Conservation (phyloP, 1,284 basidiomycete genomes). For the Ceratobasidium sp. region DNA sequence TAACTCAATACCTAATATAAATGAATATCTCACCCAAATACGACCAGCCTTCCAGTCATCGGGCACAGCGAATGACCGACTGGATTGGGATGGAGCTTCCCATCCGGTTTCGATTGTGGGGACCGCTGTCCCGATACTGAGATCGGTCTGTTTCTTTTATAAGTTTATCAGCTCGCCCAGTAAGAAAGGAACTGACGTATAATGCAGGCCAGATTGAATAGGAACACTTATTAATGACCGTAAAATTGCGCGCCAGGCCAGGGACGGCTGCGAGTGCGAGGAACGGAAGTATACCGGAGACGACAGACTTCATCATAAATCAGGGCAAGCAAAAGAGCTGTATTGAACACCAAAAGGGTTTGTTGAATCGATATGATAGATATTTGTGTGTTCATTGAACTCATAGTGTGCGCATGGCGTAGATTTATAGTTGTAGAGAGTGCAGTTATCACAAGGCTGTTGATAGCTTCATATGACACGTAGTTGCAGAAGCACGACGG, state of each 20-base stretch:
- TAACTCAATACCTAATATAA: no score
- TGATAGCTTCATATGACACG: no score
- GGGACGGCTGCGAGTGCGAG: conserved; percentile 43
- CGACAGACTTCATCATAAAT: conserved; percentile 33
- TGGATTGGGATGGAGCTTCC: conserved; percentile 27
- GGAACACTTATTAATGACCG: conserved; percentile 43
- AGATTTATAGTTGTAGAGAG: no score
- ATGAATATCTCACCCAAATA: conserved; percentile 39
- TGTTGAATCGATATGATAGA: no score
- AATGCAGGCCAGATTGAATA: conserved; percentile 42
- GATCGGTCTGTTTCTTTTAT: conserved; percentile 40
- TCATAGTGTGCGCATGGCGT: no score
- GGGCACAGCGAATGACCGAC: conserved; percentile 25
- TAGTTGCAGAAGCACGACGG: no score
- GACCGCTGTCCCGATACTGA: conserved; percentile 42
- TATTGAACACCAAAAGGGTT: conserved; percentile 2
- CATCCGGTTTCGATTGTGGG: conserved; percentile 44
- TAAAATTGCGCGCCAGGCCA: conserved; percentile 54
- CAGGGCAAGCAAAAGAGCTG: conserved; percentile 8
- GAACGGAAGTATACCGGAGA: conserved; percentile 40
- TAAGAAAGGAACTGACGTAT: conserved; percentile 24
- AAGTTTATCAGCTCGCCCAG: no score
- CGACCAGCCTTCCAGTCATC: conserved; percentile 40
- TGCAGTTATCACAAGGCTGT: no score
- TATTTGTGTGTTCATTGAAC: no score